These are phyloP conservation scores for Phoma sp. DNA, from an alignment of 2,329 filamentous ascomycete genomes.

Conservation along the genomic window DNA sequence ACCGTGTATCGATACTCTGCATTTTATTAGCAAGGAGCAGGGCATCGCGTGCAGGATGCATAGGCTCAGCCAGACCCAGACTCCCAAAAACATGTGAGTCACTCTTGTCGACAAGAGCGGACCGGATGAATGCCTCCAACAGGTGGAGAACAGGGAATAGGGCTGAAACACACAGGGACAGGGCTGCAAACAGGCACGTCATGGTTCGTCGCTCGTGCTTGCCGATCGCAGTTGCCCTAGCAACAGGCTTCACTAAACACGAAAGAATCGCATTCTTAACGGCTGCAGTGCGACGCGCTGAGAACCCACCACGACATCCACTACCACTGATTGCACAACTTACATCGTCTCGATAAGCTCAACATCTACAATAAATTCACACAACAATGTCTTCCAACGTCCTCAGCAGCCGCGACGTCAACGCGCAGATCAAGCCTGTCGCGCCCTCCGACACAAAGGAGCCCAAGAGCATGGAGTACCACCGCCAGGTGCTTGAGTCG, in stretches of 20 bases:
- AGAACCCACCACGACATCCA: conserved; percentile 10
- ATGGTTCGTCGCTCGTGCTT: conserved; percentile 16
- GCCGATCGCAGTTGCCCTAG: conserved; percentile 15
- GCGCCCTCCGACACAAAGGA: conserved; percentile 41
- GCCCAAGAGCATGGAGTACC: conserved; percentile 68
- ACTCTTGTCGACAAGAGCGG: conserved; percentile 9
- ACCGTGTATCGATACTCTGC: not conserved
- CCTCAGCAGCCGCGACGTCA: conserved; percentile 71
- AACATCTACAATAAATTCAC: conserved; percentile 6
- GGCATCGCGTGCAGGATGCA: not conserved
- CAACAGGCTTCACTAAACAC: conserved; percentile 15
- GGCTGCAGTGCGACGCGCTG: conserved; percentile 4
- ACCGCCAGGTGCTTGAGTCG: conserved; percentile 75
- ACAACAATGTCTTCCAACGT: conserved; percentile 64
- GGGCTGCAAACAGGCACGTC: conserved; percentile 13
- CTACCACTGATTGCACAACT: not conserved
- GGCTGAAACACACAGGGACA: conserved; percentile 14
- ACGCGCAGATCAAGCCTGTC: conserved; percentile 52
- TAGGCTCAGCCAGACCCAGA: not conserved
- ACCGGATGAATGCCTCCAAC: conserved; percentile 10
- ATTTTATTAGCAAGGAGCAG: not conserved
- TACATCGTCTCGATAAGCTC: not conserved
- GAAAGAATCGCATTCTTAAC: conserved; percentile 18
- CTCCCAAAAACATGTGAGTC: conserved; percentile 10
- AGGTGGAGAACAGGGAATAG: conserved; percentile 17